Base-by-base conservation (phyloP, 1,139 yeast species). In the Meyerozyma sp. region DNA sequence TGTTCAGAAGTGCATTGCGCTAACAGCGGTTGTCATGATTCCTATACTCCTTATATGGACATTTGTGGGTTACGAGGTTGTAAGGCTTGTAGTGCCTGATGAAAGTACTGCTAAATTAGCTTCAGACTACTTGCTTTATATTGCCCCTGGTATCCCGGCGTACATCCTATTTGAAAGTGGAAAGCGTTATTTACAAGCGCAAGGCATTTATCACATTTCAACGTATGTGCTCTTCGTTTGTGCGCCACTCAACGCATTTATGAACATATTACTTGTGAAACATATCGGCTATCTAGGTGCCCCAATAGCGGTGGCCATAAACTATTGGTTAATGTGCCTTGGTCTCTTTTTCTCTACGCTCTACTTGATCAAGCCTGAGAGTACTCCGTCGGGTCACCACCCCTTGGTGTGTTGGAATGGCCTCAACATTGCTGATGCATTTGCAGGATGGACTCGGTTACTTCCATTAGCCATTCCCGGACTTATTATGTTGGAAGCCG, bases 401-500 rank as follows among this genome's bases (percentile, higher is more conserved):
- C 73, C 79, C 42, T 60, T 76, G 61, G 49, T 57, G 43, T 78
- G 77, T 57, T 61, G 79, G 79, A 57, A 62, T 55, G 60, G 71
- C 20, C 45, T 57, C 45, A 51, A 58, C 32, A 38, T 60, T 4
- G 50, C 52, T 7, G 65, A 67, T 18, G 62, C 73, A 1, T 75
- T 75, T 48, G 54, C 55, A 37, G 70, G 71, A 23, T 79, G 84
- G 84, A 62, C 63, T 5, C 71, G 63, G 44, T 59, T 79, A 45
- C 61, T 74, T n/a, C 53, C 56, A 29, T 65, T 79, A 47, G 81
- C 82, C 14, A 63, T 79, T 38, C 84, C 84, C 1, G 82, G 82
- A 20, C 62, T 77, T 42, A 62, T 79, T 38, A 79, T 79, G 83
- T 68, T 79, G 44, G 79, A 77, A 60, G 79, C 82, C 10, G 84